phyloP scores from a whole-genome alignment of 2,329 filamentous ascomycete species.

The Alternaria metachromatica region DNA sequence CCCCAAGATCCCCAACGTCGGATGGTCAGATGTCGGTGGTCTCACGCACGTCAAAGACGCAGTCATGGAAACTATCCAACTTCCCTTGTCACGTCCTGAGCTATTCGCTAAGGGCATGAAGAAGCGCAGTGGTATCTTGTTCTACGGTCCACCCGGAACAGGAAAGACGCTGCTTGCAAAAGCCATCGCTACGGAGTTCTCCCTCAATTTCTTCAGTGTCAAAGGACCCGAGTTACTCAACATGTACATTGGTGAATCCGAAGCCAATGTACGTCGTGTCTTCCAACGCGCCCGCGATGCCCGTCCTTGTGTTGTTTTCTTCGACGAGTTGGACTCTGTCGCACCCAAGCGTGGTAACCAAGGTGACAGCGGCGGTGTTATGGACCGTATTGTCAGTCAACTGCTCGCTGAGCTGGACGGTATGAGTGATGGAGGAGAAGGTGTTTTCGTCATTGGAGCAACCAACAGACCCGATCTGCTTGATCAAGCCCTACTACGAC shows the following conservation, averaged over 20 bases:
- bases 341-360: constrained; percentile 97
- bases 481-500: constrained; percentile 86
- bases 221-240: constrained; percentile 91
- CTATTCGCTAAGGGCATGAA: constrained; percentile 98
- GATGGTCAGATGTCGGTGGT: constrained; percentile 95
- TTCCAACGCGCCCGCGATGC: constrained; percentile 88
- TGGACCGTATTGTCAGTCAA: constrained; percentile 97
- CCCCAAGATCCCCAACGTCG: constrained; percentile 96
- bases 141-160: constrained; percentile 89
- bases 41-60: constrained; percentile 94
- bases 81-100: constrained; percentile 89
- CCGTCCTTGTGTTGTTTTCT: constrained; percentile 88
- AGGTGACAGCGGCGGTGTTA: constrained; percentile 94
- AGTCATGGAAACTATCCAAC: constrained; percentile 94
- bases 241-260: constrained; percentile 96
- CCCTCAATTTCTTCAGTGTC: constrained; percentile 92
- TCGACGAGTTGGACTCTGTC: constrained; percentile 91
- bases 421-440: constrained; percentile 90
- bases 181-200: constrained; percentile 92
- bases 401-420: constrained; percentile 93
- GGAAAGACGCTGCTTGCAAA: constrained; percentile 93
- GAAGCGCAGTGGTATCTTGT: constrained; percentile 91
- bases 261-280: constrained; percentile 87
- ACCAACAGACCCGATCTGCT: constrained; percentile 94
- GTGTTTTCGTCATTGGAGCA: constrained; percentile 93